These are phyloP conservation scores for Glycine soja DNA, from an alignment of 306 rosid species.

Conservation along the genomic window DNA sequence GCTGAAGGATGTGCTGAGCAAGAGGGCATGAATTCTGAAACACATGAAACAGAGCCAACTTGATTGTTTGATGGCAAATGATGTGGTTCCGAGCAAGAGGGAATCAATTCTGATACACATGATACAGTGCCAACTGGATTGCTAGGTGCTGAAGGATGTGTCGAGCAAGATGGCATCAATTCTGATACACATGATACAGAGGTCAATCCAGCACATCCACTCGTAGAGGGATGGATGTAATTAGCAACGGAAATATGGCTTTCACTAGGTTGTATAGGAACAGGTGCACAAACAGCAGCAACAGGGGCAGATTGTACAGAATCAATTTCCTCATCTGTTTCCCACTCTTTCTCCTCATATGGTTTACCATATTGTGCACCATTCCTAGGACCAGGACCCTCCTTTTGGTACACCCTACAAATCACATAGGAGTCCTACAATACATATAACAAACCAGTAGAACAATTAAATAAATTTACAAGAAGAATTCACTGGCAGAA, in stretches of 20 bases:
- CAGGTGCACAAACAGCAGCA: slow-evolving; percentile 30
- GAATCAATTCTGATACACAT: slow-evolving; percentile 46
- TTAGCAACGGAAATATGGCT: slow-evolving; percentile 37
- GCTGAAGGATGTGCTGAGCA: slow-evolving; percentile 28
- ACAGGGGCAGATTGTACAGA: slow-evolving; percentile 41
- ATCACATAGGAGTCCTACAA: slow-evolving; percentile 79
- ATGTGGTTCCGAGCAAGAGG: slow-evolving; percentile 36
- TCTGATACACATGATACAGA: slow-evolving; percentile 48
- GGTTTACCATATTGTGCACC: slow-evolving; percentile 91
- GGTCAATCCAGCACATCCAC: slow-evolving; percentile 38
- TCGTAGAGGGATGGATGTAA: slow-evolving; percentile 41
- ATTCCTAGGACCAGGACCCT: slow-evolving; percentile 85
- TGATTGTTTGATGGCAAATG: no score
- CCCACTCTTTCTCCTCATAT: slow-evolving; percentile 76
- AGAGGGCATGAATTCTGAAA: slow-evolving; percentile 48
- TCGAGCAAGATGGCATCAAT: slow-evolving; percentile 32
- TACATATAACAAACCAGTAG: slow-evolving; percentile 43
- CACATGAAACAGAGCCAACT: slow-evolving; percentile 41
- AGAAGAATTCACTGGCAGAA: slow-evolving; percentile 5
- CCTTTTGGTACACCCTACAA: slow-evolving; percentile 73
- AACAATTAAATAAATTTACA: slow-evolving; percentile 37
- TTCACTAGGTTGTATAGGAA: slow-evolving; percentile 28
- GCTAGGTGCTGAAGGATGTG: slow-evolving; percentile 39
- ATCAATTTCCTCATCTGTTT: slow-evolving; percentile 57
- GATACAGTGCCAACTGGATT: slow-evolving; percentile 44